phyloP scores from a whole-genome alignment of 352 stramenopile genomes.

The Phytopythium aichiense region DNA sequence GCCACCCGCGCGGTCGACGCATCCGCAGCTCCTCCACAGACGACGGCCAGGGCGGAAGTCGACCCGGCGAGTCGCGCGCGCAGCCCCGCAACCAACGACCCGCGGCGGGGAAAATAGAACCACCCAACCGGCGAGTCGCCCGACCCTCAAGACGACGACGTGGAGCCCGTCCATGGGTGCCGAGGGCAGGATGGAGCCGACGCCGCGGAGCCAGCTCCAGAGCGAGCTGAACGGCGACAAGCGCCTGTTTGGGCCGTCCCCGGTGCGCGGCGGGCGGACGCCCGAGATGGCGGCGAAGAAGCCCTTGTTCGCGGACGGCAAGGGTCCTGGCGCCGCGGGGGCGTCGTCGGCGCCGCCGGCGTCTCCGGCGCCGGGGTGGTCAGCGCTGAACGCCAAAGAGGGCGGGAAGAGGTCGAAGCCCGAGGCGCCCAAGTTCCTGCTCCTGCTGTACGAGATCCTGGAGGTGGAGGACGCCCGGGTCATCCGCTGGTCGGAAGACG shows the following conservation, averaged over 20 bases:
- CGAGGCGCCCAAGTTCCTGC: conserved; percentile 79
- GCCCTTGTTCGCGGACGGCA: not conserved
- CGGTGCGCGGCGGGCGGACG: not conserved
- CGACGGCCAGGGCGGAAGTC: not conserved
- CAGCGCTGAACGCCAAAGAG: conserved; percentile 30
- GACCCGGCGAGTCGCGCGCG: not conserved
- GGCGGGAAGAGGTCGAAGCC: conserved; percentile 29
- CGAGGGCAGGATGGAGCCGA: conserved; percentile 23
- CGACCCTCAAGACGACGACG: not conserved
- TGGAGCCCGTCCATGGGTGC: conserved; percentile 8
- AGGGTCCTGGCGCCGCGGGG: not conserved
- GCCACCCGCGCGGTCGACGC: not conserved
- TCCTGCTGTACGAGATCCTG: conserved; percentile 78
- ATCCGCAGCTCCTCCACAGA: not conserved
- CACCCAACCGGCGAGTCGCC: not conserved
- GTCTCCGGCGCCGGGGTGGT: conserved; percentile 17
- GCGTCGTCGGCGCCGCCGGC: not conserved
- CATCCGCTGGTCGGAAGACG: conserved; percentile 75
- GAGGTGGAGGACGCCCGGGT: conserved; percentile 65
- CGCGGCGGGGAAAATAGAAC: not conserved
- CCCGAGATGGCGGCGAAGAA: not conserved
- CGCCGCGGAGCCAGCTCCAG: conserved; percentile 18
- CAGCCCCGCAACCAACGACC: not conserved
- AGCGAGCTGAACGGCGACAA: not conserved
- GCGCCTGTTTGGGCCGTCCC: conserved; percentile 2